These are phyloP conservation scores for Viridothelium virens DNA, from an alignment of 495 filamentous ascomycete genomes.

Conservation along the genomic window DNA sequence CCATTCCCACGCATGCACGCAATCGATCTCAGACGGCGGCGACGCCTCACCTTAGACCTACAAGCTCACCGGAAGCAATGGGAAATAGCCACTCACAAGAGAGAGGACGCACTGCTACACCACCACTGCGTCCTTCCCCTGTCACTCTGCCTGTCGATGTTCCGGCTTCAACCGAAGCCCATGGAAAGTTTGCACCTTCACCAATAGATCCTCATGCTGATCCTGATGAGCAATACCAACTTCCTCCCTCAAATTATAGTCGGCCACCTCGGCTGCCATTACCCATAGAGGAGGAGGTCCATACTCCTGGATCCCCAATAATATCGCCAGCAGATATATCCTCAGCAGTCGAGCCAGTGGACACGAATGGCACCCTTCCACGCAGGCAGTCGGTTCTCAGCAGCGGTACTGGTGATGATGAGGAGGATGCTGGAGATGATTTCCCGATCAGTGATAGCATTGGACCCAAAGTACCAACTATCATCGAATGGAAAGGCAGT, in stretches of 20 bases:
- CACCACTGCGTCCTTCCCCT: slow-evolving; percentile 16
- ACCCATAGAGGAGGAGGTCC: slow-evolving; percentile 80
- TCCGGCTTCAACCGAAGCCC: slow-evolving; percentile 15
- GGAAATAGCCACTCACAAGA: slow-evolving; percentile 22
- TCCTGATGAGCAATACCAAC: slow-evolving; percentile 23
- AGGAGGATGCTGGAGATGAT: slow-evolving; percentile 65
- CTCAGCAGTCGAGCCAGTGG: slow-evolving; percentile 44
- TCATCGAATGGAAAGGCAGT: slow-evolving; percentile 70
- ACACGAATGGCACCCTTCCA: slow-evolving; percentile 45
- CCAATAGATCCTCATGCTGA: slow-evolving; percentile 26
- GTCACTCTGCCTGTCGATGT: slow-evolving; percentile 21
- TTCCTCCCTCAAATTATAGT: slow-evolving; percentile 45
- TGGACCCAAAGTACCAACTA: slow-evolving; percentile 63
- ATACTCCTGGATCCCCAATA: slow-evolving; percentile 80
- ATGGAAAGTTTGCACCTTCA: slow-evolving; percentile 14
- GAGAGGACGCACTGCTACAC: slow-evolving; percentile 15
- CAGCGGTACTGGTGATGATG: slow-evolving; percentile 66
- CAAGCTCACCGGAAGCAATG: slow-evolving; percentile 17
- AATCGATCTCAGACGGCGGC: slow-evolving; percentile 20
- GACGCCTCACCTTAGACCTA: slow-evolving; percentile 20
- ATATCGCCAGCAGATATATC: slow-evolving; percentile 52
- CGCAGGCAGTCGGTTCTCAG: slow-evolving; percentile 52
- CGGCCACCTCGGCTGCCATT: slow-evolving; percentile 81
- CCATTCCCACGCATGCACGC: slow-evolving; percentile 22
- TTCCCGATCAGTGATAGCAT: slow-evolving; percentile 45